A percentile compares a stretch with the other conserved stretches of the same genome.
Conservation (phyloP, 257 asterid species). For the Capsicum rhomboideum region DNA sequence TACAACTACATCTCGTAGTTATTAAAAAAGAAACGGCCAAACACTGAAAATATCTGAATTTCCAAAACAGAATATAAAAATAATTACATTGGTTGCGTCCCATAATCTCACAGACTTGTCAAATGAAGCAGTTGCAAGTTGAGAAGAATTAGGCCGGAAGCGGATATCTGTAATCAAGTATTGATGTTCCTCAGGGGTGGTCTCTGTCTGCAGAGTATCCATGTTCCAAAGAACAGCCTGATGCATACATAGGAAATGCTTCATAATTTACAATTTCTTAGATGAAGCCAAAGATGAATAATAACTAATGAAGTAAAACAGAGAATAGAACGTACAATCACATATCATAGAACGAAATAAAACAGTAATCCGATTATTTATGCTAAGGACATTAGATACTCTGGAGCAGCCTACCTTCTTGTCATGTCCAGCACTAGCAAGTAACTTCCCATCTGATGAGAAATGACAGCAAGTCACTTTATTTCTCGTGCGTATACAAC, state of each 20-base stretch:
- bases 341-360: not conserved
- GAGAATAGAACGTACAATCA: not conserved
- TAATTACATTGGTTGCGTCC: slow-evolving; percentile 12
- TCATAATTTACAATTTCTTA: not conserved
- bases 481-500: slow-evolving; percentile 65
- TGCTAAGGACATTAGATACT: not conserved
- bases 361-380: not conserved
- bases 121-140: slow-evolving; percentile 17
- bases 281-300: not conserved
- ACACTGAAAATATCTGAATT: not conserved
- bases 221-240: slow-evolving; percentile 19
- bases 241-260: not conserved
- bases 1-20: not conserved
- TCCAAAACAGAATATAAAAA: not conserved
- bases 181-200: slow-evolving; percentile 16
- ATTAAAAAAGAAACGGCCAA: not conserved
- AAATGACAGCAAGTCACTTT: slow-evolving; percentile 78
- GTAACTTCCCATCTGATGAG: slow-evolving; percentile 74
- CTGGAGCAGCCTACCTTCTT: slow-evolving; percentile 38
- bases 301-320: not conserved
- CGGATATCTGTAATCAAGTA: slow-evolving; percentile 18
- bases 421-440: slow-evolving; percentile 83
- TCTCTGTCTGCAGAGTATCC: slow-evolving; percentile 13
- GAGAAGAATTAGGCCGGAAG: slow-evolving; percentile 16
- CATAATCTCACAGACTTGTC: slow-evolving; percentile 17